These are phyloP conservation scores for Phytophthora parvispora DNA, from an alignment of 352 stramenopile species.

Conservation along the genomic window DNA sequence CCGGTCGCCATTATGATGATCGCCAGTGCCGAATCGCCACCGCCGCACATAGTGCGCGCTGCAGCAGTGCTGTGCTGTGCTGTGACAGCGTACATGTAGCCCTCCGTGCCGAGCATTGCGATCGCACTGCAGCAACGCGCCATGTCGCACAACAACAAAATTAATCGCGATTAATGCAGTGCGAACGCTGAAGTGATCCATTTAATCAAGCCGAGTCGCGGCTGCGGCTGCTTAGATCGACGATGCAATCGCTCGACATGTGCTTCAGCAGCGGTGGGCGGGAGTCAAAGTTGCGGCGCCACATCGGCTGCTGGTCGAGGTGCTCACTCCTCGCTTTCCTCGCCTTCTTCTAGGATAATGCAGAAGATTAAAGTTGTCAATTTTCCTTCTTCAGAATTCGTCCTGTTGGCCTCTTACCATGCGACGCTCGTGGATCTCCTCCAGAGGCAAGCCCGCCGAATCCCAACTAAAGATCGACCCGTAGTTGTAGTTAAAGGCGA, in stretches of 20 bases:
- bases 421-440: constrained; percentile 59
- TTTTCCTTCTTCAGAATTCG: constrained; percentile 2
- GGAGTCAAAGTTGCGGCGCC: constrained; percentile 59
- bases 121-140: too few relatives aligned
- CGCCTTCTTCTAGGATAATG: constrained; percentile 12
- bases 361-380: constrained; percentile 8
- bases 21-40: not conserved
- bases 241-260: constrained; percentile 41
- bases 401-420: constrained; percentile 47
- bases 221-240: constrained; percentile 32
- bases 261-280: constrained; percentile 38
- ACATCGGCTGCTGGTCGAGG: constrained; percentile 38
- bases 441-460: constrained; percentile 60
- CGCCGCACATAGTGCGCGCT: not conserved
- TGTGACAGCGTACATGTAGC: too few relatives aligned
- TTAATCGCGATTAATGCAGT: constrained; percentile 10
- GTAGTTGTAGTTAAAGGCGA: constrained; percentile 81
- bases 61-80: not conserved
- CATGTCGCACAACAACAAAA: not conserved
- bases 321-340: constrained; percentile 22
- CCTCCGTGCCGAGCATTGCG: too few relatives aligned
- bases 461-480: constrained; percentile 73
- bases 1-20: not conserved
- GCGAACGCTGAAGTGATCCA: constrained; percentile 7
- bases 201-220: constrained; percentile 15